These are phyloP conservation scores for Cucurbita ficifolia DNA, from an alignment of 306 rosid genomes.

Conservation along the genomic window DNA sequence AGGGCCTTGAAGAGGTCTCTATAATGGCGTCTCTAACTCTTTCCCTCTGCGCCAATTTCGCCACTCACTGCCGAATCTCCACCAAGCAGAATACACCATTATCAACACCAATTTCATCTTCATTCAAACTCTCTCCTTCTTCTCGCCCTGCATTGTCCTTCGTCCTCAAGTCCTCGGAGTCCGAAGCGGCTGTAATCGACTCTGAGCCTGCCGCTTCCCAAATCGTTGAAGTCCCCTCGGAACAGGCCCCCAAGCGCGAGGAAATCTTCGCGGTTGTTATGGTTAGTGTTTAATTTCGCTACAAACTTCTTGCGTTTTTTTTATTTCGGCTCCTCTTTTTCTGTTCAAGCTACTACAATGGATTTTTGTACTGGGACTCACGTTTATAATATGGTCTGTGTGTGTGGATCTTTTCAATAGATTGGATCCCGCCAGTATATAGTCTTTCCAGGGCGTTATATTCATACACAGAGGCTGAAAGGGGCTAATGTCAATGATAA, in stretches of 20 bases:
- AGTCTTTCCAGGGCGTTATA: slow-evolving; percentile 79
- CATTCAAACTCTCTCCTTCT: slow-evolving; percentile 25
- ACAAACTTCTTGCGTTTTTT: neutral
- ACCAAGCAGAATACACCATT: slow-evolving; percentile 5
- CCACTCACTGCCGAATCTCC: slow-evolving; percentile 42
- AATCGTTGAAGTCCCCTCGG: slow-evolving; percentile 19
- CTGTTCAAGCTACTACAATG: no score
- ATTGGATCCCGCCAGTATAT: slow-evolving; percentile 81
- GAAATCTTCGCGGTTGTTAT: slow-evolving; percentile 74
- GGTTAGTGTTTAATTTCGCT: slow-evolving; percentile 28
- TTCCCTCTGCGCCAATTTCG: slow-evolving; percentile 45
- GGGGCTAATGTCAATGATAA: slow-evolving; percentile 71
- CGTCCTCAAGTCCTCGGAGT: slow-evolving; percentile 28
- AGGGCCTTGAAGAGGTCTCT: neutral
- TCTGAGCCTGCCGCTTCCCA: slow-evolving; percentile 20
- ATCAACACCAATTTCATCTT: slow-evolving; percentile 10
- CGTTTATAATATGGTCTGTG: neutral
- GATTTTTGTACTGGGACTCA: neutral
- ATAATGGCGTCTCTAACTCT: slow-evolving; percentile 59
- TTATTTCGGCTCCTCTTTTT: neutral
- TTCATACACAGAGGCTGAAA: slow-evolving; percentile 71
- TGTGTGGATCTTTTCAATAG: no score
- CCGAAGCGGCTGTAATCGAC: slow-evolving; percentile 3
- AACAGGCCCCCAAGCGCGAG: slow-evolving; percentile 40
- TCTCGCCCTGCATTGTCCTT: slow-evolving; percentile 25